Evolutionary conservation across 2,329 filamentous ascomycete species (phyloP).

Genomic region (Fusarium fracticaudum): DNA sequence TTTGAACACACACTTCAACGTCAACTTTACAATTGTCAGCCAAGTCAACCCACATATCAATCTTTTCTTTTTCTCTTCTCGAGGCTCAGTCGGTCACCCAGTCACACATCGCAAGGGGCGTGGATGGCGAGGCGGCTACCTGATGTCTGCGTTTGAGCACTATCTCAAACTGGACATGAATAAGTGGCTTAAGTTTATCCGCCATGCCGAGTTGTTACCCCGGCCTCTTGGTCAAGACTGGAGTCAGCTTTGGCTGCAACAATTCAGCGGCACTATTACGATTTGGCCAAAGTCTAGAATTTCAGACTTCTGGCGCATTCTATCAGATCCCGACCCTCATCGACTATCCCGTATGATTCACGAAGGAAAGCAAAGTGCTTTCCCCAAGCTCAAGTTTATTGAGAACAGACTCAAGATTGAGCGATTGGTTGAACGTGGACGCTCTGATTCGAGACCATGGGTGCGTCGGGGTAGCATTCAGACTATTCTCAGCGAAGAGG

Average conservation of each 20-base stretch:
- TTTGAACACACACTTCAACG: slow-evolving; percentile 96
- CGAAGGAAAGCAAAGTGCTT: slow-evolving; percentile 87
- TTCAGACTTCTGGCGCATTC: slow-evolving; percentile 85
- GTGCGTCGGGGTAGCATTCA: slow-evolving; percentile 64
- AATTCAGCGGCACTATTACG: slow-evolving; percentile 93
- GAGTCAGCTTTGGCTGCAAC: slow-evolving; percentile 95
- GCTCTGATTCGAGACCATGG: slow-evolving; percentile 62
- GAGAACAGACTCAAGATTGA: slow-evolving; percentile 88
- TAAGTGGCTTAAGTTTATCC: slow-evolving; percentile 96
- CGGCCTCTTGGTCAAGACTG: slow-evolving; percentile 93
- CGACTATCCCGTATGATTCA: slow-evolving; percentile 89
- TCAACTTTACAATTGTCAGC: slow-evolving; percentile 92
- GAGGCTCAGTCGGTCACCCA: slow-evolving; percentile 89
- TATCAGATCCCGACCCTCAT: slow-evolving; percentile 81
- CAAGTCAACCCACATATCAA: slow-evolving; percentile 98
- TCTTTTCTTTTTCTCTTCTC: slow-evolving; percentile 97
- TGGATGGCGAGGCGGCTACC: slow-evolving; percentile 94
- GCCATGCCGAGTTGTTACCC: slow-evolving; percentile 90
- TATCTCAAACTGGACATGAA: slow-evolving; percentile 96
- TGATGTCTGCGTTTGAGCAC: slow-evolving; percentile 91
- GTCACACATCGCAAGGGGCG: slow-evolving; percentile 93
- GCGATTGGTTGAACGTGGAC: slow-evolving; percentile 68
- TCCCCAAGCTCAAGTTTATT: slow-evolving; percentile 92
- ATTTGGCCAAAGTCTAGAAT: slow-evolving; percentile 88
- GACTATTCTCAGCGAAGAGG: slow-evolving; percentile 69